phyloP scores from a whole-genome alignment of 768 basidiomycete genomes.

The Naganishia friedmannii region DNA sequence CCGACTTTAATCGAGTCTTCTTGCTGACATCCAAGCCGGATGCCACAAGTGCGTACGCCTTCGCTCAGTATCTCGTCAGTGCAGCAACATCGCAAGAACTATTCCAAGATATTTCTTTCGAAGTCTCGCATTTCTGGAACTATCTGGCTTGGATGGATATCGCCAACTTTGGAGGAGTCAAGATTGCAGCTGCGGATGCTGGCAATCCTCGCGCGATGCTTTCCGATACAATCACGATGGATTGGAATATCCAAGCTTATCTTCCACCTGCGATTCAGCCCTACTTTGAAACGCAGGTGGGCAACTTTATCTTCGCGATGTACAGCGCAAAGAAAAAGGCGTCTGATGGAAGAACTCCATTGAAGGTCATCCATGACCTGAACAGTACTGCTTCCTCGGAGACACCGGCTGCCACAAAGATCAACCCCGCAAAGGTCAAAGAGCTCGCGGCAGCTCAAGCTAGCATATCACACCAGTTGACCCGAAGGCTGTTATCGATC shows the following conservation, averaged over 20 bases:
- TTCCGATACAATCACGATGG: slow-evolving; percentile 67
- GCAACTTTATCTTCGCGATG: slow-evolving; percentile 79
- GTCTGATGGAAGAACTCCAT: slow-evolving; percentile 66
- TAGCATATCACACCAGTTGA: slow-evolving; percentile 76
- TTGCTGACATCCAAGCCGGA: slow-evolving; percentile 88
- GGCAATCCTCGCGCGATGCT: slow-evolving; percentile 32
- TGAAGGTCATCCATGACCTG: slow-evolving; percentile 66
- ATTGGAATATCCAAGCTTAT: slow-evolving; percentile 88
- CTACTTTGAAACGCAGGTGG: slow-evolving; percentile 70
- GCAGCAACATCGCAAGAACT: slow-evolving; percentile 92
- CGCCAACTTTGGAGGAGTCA: slow-evolving; percentile 83
- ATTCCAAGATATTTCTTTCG: slow-evolving; percentile 86
- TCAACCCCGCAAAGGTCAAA: slow-evolving; percentile 65
- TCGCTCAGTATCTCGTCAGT: slow-evolving; percentile 88
- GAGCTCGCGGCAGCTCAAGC: slow-evolving; percentile 69
- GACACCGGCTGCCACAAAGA: slow-evolving; percentile 49
- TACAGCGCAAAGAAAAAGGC: slow-evolving; percentile 65
- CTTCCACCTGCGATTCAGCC: slow-evolving; percentile 76
- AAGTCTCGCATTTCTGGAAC: slow-evolving; percentile 86
- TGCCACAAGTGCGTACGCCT: slow-evolving; percentile 89
- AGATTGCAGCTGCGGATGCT: slow-evolving; percentile 57
- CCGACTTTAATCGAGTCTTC: slow-evolving; percentile 84
- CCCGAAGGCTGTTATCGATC: slow-evolving; percentile 70
- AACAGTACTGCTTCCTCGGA: slow-evolving; percentile 42
- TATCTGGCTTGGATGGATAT: slow-evolving; percentile 93